Base-by-base conservation (phyloP, 768 basidiomycete species). In the Mycena albidolilacea region DNA sequence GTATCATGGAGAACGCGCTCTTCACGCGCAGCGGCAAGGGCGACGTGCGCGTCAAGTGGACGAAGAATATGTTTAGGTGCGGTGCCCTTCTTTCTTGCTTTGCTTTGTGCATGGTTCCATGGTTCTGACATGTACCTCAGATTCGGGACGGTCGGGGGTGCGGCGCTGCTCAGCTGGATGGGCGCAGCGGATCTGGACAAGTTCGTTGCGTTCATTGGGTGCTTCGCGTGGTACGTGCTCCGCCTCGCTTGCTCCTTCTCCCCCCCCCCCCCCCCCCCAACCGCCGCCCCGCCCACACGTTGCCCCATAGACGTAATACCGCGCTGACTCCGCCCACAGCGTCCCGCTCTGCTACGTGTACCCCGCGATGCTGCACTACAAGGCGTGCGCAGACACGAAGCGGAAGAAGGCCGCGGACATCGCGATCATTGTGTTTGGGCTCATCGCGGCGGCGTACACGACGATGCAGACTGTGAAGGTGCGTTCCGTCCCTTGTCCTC, bases 1-100 rank as follows among this genome's bases (percentile, higher is more conserved):
- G 98, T 65, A 99, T 99, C 79, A 90, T 98, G 84, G 98, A 99
- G 87, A 97, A 98, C 79, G 97, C 95, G 5, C 78, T 99, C 38
- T 98, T 99, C 81, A 91, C 91, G 57, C 89, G 89, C 61, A 96
- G 94, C 77, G 98, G 98, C 60, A 98, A 98, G 81, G 87, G 81
- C 64, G 88, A 96, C 80, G 75, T 84, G 43, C 87, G 90, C 68
- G 94, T 99, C 80, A 99, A 99, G 81, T 99, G 97, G 98, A 86
- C 91, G 77, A 99, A 99, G 91, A 99, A 99, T 78, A 82, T 90
- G n/a, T 91, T 97, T 82, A 89, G 92, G 63, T 96, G 52, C 3
- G 23, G 41, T 43, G 1, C 14, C 41, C 14, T 50, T 21, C 7
- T 21, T 10, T 50, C n/a, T n/a, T 15, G 50, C 50, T 21, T 50